phyloP scores from a whole-genome alignment of 257 asterid species.

The Solanum raphanifolium region DNA sequence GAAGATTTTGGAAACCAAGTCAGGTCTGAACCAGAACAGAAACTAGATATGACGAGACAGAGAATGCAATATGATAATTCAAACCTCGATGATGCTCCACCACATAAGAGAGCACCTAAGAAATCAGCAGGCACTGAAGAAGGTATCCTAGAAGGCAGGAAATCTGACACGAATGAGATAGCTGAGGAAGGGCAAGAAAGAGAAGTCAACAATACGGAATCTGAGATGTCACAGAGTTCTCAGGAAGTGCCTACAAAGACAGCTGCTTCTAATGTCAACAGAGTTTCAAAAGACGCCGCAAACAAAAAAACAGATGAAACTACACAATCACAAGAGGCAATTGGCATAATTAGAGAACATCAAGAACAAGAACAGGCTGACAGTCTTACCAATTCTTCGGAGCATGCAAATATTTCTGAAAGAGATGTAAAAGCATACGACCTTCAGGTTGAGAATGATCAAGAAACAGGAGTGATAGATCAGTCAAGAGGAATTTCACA shows the following conservation, averaged over 20 bases:
- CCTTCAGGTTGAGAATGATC: slow-evolving; percentile 9
- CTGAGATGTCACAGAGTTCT: not conserved
- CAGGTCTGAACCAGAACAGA: not conserved
- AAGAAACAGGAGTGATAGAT: slow-evolving; percentile 11
- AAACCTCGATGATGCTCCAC: not conserved
- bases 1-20: not conserved
- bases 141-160: not conserved
- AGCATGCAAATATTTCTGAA: not conserved
- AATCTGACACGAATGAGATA: not conserved
- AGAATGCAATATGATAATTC: not conserved
- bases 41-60: not conserved
- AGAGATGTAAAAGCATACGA: slow-evolving; percentile 5
- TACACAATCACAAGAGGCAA: not conserved
- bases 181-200: not conserved
- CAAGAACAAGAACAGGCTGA: not conserved
- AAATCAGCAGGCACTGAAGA: not conserved
- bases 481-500: not conserved
- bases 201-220: not conserved
- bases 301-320: not conserved
- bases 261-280: not conserved
- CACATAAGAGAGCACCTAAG: not conserved
- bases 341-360: not conserved
- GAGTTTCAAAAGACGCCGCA: not conserved
- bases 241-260: not conserved
- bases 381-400: not conserved